These are phyloP conservation scores for Phyllostachys edulis DNA, from an alignment of 176 grass and related monocot species.

Conservation along the genomic window DNA sequence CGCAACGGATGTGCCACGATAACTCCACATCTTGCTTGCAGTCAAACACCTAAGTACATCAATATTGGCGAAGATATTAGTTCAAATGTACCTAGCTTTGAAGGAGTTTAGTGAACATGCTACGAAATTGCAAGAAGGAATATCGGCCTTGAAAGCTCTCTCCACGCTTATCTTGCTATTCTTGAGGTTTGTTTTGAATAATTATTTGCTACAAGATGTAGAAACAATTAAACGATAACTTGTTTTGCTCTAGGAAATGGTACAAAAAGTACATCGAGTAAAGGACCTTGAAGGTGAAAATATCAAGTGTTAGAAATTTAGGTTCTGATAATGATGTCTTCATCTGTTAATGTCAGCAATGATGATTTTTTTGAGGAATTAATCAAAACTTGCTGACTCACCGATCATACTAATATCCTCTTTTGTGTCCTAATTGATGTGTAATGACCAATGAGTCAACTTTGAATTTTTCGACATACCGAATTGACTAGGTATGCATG, in stretches of 20 bases:
- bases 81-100: slow-evolving; percentile 81
- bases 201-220: slow-evolving; percentile 19
- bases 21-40: slow-evolving; percentile 46
- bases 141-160: slow-evolving; percentile 68
- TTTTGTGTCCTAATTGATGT: no score
- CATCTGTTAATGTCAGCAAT: no score
- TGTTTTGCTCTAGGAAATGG: neutral
- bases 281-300: slow-evolving; percentile 20
- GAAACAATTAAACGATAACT: slow-evolving; percentile 1
- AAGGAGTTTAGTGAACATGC: slow-evolving; percentile 75
- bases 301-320: no score
- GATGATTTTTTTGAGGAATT: no score
- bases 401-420: no score
- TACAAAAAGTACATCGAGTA: neutral
- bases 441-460: no score
- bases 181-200: slow-evolving; percentile 66
- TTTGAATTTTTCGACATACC: no score
- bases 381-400: no score
- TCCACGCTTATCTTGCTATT: slow-evolving; percentile 70
- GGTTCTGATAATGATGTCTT: no score
- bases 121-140: slow-evolving; percentile 53
- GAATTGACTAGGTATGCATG: no score
- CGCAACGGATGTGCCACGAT: neutral
- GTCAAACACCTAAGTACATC: slow-evolving; percentile 75
- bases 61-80: slow-evolving; percentile 82